Evolutionary conservation across 2,329 filamentous ascomycete genomes (phyloP), one percentile per base, ranked within the genome.

Genomic region (Aspergillus sclerotialis): DNA sequence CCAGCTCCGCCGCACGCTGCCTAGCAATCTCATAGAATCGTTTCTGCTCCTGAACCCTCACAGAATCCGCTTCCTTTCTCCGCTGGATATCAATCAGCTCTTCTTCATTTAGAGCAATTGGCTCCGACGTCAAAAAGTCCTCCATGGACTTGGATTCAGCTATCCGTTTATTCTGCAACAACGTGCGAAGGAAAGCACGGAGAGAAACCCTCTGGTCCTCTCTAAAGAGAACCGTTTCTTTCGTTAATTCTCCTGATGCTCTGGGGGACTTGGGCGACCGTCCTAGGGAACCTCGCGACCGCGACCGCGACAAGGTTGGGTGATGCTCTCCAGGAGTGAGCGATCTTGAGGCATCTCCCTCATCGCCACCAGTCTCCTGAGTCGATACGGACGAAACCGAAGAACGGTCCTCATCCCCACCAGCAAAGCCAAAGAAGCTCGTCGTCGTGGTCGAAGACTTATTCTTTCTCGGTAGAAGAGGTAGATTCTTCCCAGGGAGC

Each of bases 11-110:
- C 2, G 92, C 92, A 45, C 92, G 79, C 60, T 88, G 81, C 45
- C 88, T 74, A 7, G 92, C 92, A 55, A 98, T 89, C 57, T 98
- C 90, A 60, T 95, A 98, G 58, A 98, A 98, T 45, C 80, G 78
- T 56, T 80, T 84, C 58, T 98, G 92, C 61, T 98, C 92, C 52
- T 94, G 85, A 33, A 96, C 76, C 28, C 92, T 80, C 60, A 84
- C 84, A 56, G 85, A 81, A 50, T 98, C 92, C 61, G 94, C 80
- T 9, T 76, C 73, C 60, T 89, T 93, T 34, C 92, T 76, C 38
- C 75, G 75, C 42, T 80, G 62, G 19, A 95, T 88, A 55, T 98
- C 92, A 2, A 82, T 74, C 17, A 82, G 67, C 54, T 98, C 92
- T 38, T 92, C 87, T 48, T 90, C 84, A 14, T 78, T 87, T 7